A percentile compares a stretch with the other conserved stretches of the same genome.
These are phyloP conservation scores for Daldinia sp. DNA, from an alignment of 2,329 filamentous ascomycete genomes.

Conservation along the genomic window DNA sequence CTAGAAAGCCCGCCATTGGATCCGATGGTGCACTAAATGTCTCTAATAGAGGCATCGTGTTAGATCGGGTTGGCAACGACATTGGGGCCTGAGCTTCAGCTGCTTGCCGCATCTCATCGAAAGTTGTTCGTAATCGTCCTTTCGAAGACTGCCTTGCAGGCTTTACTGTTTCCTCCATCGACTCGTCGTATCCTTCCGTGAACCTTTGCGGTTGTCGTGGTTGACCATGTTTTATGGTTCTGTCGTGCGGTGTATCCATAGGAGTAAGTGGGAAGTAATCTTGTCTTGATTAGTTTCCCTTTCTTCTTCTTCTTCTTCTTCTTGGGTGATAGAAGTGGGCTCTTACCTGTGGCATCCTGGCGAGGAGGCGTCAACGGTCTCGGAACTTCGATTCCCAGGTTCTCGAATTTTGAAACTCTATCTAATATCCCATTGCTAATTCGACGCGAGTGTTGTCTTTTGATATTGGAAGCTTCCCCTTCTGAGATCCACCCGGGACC, in stretches of 20 bases:
- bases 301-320: background rate
- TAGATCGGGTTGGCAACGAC: constrained; percentile 65
- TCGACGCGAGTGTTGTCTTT: constrained; percentile 55
- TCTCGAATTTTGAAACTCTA: constrained; percentile 67
- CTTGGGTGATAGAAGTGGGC: constrained; percentile 40
- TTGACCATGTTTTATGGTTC: constrained; percentile 53
- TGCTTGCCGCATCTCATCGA: constrained; percentile 66
- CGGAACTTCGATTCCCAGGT: constrained; percentile 55
- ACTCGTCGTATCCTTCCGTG: constrained; percentile 68
- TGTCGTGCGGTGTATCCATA: constrained; percentile 67
- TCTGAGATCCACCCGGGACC: constrained; percentile 61
- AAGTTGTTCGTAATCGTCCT: constrained; percentile 59
- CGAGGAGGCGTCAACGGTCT: constrained; percentile 70
- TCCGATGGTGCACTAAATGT: constrained; percentile 59
- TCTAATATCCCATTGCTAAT: constrained; percentile 70
- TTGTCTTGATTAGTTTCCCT: constrained; percentile 47
- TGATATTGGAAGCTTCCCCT: constrained; percentile 54
- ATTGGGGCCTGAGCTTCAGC: constrained; percentile 59
- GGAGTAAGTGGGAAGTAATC: constrained; percentile 74
- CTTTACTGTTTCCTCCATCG: constrained; percentile 72
- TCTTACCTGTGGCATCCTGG: constrained; percentile 67
- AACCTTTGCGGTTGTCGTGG: constrained; percentile 60
- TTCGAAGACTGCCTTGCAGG: constrained; percentile 56
- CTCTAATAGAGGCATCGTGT: constrained; percentile 53
- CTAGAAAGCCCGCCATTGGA: constrained; percentile 65